Evolutionary conservation across 345 rosid species (phyloP).

Genomic region (Brassica carinata): DNA sequence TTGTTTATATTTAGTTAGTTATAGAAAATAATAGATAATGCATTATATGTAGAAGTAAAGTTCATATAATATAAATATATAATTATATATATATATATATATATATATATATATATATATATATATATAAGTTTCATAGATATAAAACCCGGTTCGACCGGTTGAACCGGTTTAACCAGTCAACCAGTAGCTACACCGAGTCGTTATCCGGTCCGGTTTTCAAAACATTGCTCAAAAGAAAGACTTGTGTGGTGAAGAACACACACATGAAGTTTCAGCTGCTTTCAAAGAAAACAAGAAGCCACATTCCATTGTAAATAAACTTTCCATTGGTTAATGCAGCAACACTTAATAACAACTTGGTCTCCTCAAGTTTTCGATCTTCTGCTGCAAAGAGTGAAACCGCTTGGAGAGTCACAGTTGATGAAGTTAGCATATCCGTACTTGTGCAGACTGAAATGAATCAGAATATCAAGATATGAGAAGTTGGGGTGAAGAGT

Average conservation of each 20-base stretch:
- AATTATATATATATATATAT: no score
- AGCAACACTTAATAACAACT: neutral
- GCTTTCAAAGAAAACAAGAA: constrained; percentile 28
- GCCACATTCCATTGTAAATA: constrained; percentile 34
- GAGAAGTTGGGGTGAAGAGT: constrained; percentile 16
- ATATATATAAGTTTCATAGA: no score
- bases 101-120: no score
- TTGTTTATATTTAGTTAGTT: no score
- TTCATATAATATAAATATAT: no score
- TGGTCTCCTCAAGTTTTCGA: neutral
- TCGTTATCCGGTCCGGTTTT: no score
- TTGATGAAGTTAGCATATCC: constrained; percentile 16
- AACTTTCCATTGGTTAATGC: constrained; percentile 41
- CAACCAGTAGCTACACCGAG: no score
- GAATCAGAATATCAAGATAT: constrained; percentile 11
- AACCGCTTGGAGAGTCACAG: constrained; percentile 40
- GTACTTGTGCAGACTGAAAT: neutral
- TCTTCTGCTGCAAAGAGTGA: constrained; percentile 31
- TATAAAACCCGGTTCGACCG: no score
- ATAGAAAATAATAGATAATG: no score
- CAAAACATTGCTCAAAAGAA: constrained; percentile 38
- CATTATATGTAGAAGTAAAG: no score
- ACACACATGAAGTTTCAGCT: constrained; percentile 24
- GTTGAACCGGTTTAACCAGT: no score
- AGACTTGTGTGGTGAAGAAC: constrained; percentile 29